phyloP scores from a whole-genome alignment of 2,329 filamentous ascomycete genomes.

The Fusarium coicis region DNA sequence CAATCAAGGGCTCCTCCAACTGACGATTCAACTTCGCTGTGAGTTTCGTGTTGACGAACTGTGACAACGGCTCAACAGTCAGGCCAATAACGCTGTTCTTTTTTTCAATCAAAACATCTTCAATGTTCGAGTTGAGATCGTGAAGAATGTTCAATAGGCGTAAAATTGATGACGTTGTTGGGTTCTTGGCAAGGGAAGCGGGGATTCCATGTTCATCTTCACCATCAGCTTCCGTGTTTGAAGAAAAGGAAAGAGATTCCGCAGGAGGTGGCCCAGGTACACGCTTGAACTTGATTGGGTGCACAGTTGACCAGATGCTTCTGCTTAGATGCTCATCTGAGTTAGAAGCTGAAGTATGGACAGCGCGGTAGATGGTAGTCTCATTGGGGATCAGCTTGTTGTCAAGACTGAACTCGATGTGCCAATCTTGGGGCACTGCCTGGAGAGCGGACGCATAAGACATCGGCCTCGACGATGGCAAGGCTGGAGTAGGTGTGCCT shows the following conservation, averaged over 20 bases:
- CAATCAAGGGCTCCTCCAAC: slow-evolving; percentile 94
- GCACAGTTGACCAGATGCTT: slow-evolving; percentile 89
- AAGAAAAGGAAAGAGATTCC: slow-evolving; percentile 72
- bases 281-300: slow-evolving; percentile 91
- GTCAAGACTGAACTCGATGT: slow-evolving; percentile 93
- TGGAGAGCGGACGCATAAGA: slow-evolving; percentile 89
- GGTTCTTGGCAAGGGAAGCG: slow-evolving; percentile 82
- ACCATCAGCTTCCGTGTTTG: slow-evolving; percentile 58
- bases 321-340: slow-evolving; percentile 74
- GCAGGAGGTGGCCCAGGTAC: slow-evolving; percentile 84
- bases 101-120: slow-evolving; percentile 86
- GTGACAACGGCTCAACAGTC: slow-evolving; percentile 84
- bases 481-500: slow-evolving; percentile 59
- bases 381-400: slow-evolving; percentile 87
- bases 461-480: slow-evolving; percentile 73
- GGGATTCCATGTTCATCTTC: slow-evolving; percentile 73
- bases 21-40: slow-evolving; percentile 98
- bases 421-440: slow-evolving; percentile 89
- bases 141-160: slow-evolving; percentile 90
- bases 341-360: slow-evolving; percentile 71
- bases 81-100: slow-evolving; percentile 73
- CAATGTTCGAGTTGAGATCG: slow-evolving; percentile 90
- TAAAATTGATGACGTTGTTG: slow-evolving; percentile 86
- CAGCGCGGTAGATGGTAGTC: slow-evolving; percentile 94
- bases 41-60: slow-evolving; percentile 98